phyloP scores from a whole-genome alignment of 2,329 filamentous ascomycete genomes.

The Didymellaceae sp. region DNA sequence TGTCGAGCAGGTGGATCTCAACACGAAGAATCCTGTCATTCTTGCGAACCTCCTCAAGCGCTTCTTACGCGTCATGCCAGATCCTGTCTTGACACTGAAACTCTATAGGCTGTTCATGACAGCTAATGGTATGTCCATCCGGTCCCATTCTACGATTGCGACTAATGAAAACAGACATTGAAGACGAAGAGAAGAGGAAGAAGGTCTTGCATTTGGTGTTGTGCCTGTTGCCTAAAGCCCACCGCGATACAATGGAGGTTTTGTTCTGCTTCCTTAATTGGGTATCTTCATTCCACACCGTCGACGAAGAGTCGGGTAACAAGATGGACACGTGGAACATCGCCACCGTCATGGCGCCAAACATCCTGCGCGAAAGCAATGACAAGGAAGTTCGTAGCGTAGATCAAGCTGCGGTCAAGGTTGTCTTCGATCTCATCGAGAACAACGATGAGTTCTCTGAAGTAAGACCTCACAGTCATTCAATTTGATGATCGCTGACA shows the following conservation, averaged over 20 bases:
- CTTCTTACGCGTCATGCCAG: constrained; percentile 91
- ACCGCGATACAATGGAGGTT: constrained; percentile 93
- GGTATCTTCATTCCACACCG: constrained; percentile 95
- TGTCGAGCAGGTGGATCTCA: constrained; percentile 83
- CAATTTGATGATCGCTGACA: neutral
- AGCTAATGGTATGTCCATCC: constrained; percentile 70
- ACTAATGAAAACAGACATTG: constrained; percentile 64
- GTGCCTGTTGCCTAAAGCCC: constrained; percentile 88
- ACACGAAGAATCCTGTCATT: constrained; percentile 88
- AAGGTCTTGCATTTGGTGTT: constrained; percentile 89
- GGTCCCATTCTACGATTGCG: neutral
- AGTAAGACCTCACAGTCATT: constrained; percentile 64
- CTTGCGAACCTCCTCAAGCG: constrained; percentile 93
- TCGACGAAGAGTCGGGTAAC: constrained; percentile 94
- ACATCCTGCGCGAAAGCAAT: constrained; percentile 78
- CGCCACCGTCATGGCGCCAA: constrained; percentile 95
- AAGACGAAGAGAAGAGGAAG: constrained; percentile 79
- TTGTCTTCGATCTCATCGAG: constrained; percentile 87
- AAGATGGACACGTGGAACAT: constrained; percentile 99
- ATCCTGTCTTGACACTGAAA: constrained; percentile 94
- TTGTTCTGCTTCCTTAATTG: constrained; percentile 96
- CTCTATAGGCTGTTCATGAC: constrained; percentile 89
- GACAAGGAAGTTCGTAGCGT: constrained; percentile 67
- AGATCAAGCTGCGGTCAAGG: constrained; percentile 91
- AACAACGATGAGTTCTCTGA: constrained; percentile 97